A percentile compares a stretch with the other conserved stretches of the same genome.
Conservation (phyloP, 352 stramenopile species). For the Pythium volutum region DNA sequence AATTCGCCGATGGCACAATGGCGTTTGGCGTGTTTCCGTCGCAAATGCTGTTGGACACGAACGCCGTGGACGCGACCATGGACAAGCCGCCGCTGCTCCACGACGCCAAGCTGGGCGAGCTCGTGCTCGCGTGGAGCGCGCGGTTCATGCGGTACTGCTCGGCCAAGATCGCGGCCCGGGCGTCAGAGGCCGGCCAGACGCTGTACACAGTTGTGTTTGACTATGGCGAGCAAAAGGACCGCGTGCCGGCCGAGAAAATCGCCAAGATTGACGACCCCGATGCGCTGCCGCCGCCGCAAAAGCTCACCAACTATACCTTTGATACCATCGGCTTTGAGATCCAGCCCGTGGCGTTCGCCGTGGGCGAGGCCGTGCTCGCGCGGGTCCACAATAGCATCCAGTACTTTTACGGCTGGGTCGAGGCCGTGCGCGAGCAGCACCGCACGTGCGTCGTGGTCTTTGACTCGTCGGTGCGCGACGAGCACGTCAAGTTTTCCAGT, state of each 20-base stretch:
- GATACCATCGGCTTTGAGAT: slow-evolving; percentile 78
- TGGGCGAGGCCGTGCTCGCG: slow-evolving; percentile 63
- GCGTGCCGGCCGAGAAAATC: slow-evolving; percentile 51
- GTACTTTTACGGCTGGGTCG: slow-evolving; percentile 62
- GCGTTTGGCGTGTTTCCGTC: slow-evolving; percentile 73
- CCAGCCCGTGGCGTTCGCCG: slow-evolving; percentile 38
- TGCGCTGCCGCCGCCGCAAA: slow-evolving; percentile 54
- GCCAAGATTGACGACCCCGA: slow-evolving; percentile 46
- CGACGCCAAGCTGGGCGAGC: slow-evolving; percentile 39
- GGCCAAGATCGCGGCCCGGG: slow-evolving; percentile 23
- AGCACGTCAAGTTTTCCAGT: slow-evolving; percentile 52
- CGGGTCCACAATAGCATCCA: slow-evolving; percentile 48
- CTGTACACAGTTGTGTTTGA: slow-evolving; percentile 67
- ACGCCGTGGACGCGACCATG: slow-evolving; percentile 12
- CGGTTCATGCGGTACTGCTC: slow-evolving; percentile 64
- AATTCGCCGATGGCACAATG: slow-evolving; percentile 77
- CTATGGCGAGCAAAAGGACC: slow-evolving; percentile 58
- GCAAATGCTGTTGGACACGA: slow-evolving; percentile 69
- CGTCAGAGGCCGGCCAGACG: slow-evolving; percentile 4
- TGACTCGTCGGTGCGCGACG: slow-evolving; percentile 65
- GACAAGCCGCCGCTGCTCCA: slow-evolving; percentile 15
- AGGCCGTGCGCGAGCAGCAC: slow-evolving; percentile 52
- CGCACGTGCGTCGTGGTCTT: slow-evolving; percentile 63
- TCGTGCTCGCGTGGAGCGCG: slow-evolving; percentile 73
- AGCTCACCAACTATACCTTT: slow-evolving; percentile 75